phyloP scores from a whole-genome alignment of 768 basidiomycete species.

The Panaeolus cyanescens region DNA sequence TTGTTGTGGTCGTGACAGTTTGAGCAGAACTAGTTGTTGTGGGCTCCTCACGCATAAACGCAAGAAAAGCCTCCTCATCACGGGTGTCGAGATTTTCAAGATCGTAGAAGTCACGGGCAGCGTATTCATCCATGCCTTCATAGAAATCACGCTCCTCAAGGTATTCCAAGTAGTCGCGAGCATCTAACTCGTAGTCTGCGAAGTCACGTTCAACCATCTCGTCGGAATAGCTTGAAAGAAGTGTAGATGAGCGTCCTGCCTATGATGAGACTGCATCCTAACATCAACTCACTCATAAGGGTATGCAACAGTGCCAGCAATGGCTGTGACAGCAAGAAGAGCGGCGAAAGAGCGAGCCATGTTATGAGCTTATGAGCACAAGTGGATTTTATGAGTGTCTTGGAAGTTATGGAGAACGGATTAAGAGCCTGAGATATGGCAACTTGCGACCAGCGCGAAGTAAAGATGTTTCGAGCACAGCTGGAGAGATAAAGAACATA shows the following conservation, averaged over 20 bases:
- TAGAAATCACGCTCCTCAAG: constrained; percentile 21
- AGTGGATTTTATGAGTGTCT: constrained; percentile 8
- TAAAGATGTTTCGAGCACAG: constrained; percentile 34
- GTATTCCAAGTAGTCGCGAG: constrained; percentile 21
- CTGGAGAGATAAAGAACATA: constrained; percentile 22
- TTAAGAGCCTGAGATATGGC: constrained; percentile 17
- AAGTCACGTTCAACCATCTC: constrained; percentile 22
- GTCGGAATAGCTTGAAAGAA: constrained; percentile 13
- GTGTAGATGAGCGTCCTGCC: background rate
- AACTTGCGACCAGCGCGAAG: constrained; percentile 38
- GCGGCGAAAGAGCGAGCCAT: constrained; percentile 35
- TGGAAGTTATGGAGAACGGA: constrained; percentile 12
- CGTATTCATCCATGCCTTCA: constrained; percentile 18
- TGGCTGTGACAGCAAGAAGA: constrained; percentile 31
- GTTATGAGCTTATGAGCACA: constrained; percentile 15
- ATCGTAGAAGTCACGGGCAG: constrained; percentile 15
- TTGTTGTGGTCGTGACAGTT: constrained; percentile 19
- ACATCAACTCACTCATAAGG: constrained; percentile 24
- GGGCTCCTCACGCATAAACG: constrained; percentile 16
- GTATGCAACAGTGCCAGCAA: constrained; percentile 27
- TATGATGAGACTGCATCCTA: background rate
- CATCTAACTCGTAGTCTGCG: constrained; percentile 18
- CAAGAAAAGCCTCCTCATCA: constrained; percentile 23
- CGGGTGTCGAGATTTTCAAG: constrained; percentile 23
- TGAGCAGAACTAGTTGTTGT: background rate